Evolutionary conservation across 768 basidiomycete genomes (phyloP).

Genomic region (Termitomyces titanicus): DNA sequence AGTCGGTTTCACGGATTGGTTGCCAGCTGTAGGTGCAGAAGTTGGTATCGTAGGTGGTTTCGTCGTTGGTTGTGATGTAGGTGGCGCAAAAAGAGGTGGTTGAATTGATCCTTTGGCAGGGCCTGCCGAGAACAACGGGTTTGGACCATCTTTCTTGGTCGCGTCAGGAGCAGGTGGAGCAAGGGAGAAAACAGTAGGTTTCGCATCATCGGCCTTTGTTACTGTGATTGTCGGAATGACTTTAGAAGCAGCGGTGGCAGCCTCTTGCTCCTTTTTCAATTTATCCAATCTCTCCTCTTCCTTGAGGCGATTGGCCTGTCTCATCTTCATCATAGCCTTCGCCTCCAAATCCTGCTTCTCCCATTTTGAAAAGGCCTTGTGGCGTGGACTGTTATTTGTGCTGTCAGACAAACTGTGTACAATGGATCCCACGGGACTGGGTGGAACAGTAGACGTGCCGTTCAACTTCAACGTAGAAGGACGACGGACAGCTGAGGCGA

Average conservation of each 20-base stretch:
- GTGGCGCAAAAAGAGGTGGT: slow-evolving; percentile 8
- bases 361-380: slow-evolving; percentile 66
- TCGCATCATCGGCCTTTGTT: slow-evolving; percentile 24
- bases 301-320: slow-evolving; percentile 44
- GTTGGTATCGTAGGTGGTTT: slow-evolving; percentile 5
- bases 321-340: slow-evolving; percentile 69
- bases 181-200: slow-evolving; percentile 20
- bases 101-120: slow-evolving; percentile 3
- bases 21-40: slow-evolving; percentile 3
- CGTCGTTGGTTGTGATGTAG: slow-evolving; percentile 11
- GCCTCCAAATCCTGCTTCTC: slow-evolving; percentile 86
- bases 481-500: slow-evolving; percentile 41
- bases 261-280: slow-evolving; percentile 21
- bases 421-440: slow-evolving; percentile 17
- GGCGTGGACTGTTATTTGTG: slow-evolving; percentile 43
- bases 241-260: slow-evolving; percentile 20
- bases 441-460: slow-evolving; percentile 5
- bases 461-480: slow-evolving; percentile 24
- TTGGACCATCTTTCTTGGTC: slow-evolving; percentile 9
- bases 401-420: slow-evolving; percentile 43
- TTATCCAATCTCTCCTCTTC: slow-evolving; percentile 34
- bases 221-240: slow-evolving; percentile 25
- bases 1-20: slow-evolving; percentile 11
- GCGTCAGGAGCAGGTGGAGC: slow-evolving; percentile 10
- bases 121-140: slow-evolving; percentile 1